Conservation (phyloP, 441 rosid species). For the Hura crepitans region DNA sequence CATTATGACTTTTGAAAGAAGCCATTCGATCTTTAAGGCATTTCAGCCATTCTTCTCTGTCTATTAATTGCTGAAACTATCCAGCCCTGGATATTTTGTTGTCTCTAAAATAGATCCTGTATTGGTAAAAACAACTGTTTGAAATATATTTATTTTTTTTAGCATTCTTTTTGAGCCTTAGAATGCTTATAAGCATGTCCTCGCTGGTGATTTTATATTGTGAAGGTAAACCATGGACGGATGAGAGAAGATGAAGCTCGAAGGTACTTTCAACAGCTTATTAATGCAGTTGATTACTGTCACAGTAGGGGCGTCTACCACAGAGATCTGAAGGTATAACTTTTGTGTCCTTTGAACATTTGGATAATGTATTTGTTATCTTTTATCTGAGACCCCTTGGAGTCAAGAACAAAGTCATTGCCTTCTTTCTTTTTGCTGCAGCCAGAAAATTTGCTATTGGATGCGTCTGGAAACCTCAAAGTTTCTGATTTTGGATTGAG, state of each 20-base stretch:
- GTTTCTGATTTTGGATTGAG: constrained; percentile 97
- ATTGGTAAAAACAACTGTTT: constrained; percentile 3
- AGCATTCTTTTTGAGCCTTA: not conserved
- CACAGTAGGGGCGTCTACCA: constrained; percentile 98
- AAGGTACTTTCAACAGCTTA: constrained; percentile 90
- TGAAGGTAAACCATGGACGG: constrained; percentile 80
- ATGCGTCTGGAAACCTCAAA: constrained; percentile 76
- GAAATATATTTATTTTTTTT: not conserved
- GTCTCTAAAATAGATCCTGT: not conserved
- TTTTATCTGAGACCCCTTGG: not conserved
- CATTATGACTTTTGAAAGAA: not conserved
- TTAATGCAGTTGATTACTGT: constrained; percentile 89
- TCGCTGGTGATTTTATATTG: constrained; percentile 9
- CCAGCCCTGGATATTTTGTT: not conserved
- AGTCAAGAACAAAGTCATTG: constrained; percentile 3
- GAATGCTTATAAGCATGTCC: not conserved
- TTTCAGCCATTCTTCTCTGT: not conserved
- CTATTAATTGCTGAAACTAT: not conserved
- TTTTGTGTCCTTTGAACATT: constrained; percentile 3
- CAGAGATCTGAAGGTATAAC: constrained; percentile 79
- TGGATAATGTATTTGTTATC: constrained; percentile 4
- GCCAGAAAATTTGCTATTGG: constrained; percentile 91
- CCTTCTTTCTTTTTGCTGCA: constrained; percentile 33
- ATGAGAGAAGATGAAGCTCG: constrained; percentile 90
- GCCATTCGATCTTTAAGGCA: not conserved